phyloP scores from a whole-genome alignment of 208 protist species.

The Vickermania ingenoplastis region DNA sequence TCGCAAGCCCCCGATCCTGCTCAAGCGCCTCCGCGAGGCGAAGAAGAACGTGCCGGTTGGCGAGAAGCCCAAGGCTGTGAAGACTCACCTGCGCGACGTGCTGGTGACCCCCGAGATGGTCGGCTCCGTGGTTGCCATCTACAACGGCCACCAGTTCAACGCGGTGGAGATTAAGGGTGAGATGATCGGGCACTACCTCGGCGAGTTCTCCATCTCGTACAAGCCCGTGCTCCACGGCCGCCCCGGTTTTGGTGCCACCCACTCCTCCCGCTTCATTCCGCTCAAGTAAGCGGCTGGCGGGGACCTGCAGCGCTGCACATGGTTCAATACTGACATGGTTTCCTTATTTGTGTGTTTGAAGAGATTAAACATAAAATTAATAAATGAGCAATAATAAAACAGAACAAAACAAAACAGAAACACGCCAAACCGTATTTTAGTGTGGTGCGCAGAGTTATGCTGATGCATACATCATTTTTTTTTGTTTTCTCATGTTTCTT shows the following conservation, averaged over 20 bases:
- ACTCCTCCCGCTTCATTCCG: slow-evolving; percentile 90
- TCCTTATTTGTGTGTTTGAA: no score
- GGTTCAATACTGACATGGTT: no score
- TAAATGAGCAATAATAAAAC: background rate
- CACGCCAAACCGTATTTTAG: background rate
- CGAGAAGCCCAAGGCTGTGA: slow-evolving; percentile 98
- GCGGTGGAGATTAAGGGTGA: slow-evolving; percentile 99
- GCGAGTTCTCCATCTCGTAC: slow-evolving; percentile 99
- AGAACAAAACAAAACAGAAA: background rate
- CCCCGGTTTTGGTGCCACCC: slow-evolving; percentile 98
- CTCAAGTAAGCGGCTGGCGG: slow-evolving; percentile 37
- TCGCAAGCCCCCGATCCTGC: slow-evolving; percentile 88
- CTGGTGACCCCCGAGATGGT: slow-evolving; percentile 99
- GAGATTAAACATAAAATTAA: no score
- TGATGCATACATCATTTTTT: background rate
- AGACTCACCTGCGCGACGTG: slow-evolving; percentile 99
- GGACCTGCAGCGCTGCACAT: no score
- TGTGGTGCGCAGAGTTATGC: background rate
- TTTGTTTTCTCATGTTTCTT: background rate
- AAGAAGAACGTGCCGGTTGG: slow-evolving; percentile 92
- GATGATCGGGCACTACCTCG: slow-evolving; percentile 99
- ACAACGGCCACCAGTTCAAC: slow-evolving; percentile 99
- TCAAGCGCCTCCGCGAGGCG: slow-evolving; percentile 97
- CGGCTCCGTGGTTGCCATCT: slow-evolving; percentile 97
- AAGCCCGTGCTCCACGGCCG: slow-evolving; percentile 98